Conservation (phyloP, 2,329 filamentous ascomycete species). For the Fusarium haematococcum region DNA sequence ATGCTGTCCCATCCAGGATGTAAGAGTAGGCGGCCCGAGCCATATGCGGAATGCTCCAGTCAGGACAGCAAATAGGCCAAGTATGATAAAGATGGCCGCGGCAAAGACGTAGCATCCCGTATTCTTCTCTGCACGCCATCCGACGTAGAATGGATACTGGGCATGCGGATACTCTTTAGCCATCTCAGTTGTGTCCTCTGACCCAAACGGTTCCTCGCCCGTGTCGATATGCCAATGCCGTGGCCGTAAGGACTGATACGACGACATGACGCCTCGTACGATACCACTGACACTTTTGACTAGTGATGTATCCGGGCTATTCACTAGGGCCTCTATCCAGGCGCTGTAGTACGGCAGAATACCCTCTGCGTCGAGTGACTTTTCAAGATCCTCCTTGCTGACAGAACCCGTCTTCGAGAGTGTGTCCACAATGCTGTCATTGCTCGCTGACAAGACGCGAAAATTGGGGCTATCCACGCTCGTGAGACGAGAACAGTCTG, state of each 20-base stretch:
- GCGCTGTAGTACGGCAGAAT: neutral
- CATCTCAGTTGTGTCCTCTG: neutral
- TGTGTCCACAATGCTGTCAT: neutral
- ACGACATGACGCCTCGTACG: neutral
- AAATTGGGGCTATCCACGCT: neutral
- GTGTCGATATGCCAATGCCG: neutral
- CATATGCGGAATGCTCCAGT: constrained; percentile 1
- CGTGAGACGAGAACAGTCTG: neutral
- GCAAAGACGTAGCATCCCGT: constrained; percentile 2
- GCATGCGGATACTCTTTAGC: neutral
- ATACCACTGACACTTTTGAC: neutral
- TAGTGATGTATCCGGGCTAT: neutral
- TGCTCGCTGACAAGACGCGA: neutral
- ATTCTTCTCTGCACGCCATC: neutral
- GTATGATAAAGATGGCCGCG: constrained; percentile 7
- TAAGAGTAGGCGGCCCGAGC: constrained; percentile 21
- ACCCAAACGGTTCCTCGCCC: neutral
- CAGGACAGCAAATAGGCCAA: constrained; percentile 13
- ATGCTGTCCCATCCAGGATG: constrained; percentile 28
- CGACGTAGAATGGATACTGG: neutral
- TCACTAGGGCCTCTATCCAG: neutral
- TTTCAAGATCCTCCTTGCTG: neutral
- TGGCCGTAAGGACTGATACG: neutral
- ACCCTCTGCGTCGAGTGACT: neutral
- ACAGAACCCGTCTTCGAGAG: neutral